A percentile compares a stretch with the other conserved stretches of the same genome.
Evolutionary conservation across 108 stramenopile genomes (phyloP).

Genomic region (Pseudonitzschia multistriata): DNA sequence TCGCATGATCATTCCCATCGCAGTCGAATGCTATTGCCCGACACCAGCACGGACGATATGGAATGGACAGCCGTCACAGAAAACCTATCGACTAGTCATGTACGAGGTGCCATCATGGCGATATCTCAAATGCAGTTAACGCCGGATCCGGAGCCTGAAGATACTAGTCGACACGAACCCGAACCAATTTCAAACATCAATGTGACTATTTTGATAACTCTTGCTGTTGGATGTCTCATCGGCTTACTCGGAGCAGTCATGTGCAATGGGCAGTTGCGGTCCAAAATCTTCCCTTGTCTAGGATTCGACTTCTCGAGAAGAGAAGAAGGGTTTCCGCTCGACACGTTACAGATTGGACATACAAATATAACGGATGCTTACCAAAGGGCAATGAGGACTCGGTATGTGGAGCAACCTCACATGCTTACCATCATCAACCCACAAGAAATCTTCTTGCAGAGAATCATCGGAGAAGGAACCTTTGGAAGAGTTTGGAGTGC

Average conservation of each 20-base stretch:
- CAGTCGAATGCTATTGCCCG: neutral
- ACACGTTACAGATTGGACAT: slow-evolving; percentile 69
- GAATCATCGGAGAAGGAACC: slow-evolving; percentile 96
- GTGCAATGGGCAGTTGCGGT: slow-evolving; percentile 75
- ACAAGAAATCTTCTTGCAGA: slow-evolving; percentile 92
- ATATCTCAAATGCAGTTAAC: slow-evolving; percentile 69
- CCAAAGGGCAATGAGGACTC: slow-evolving; percentile 83
- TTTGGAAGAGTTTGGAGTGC: slow-evolving; percentile 98
- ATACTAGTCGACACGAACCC: slow-evolving; percentile 20
- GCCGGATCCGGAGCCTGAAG: slow-evolving; percentile 45
- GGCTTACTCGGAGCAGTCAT: slow-evolving; percentile 77
- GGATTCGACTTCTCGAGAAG: slow-evolving; percentile 45
- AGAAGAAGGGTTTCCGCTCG: slow-evolving; percentile 79
- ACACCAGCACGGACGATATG: slow-evolving; percentile 36
- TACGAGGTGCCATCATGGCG: slow-evolving; percentile 83
- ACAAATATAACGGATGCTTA: slow-evolving; percentile 79
- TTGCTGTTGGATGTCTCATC: slow-evolving; percentile 72
- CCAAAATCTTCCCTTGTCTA: slow-evolving; percentile 56
- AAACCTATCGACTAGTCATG: slow-evolving; percentile 54
- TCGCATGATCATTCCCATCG: neutral
- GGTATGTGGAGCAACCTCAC: slow-evolving; percentile 88
- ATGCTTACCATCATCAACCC: slow-evolving; percentile 92
- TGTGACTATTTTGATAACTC: slow-evolving; percentile 78
- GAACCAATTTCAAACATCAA: slow-evolving; percentile 21
- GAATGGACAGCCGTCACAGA: slow-evolving; percentile 69